Evolutionary conservation across 805 yeast genomes (phyloP).

Genomic region (Candida ficus): DNA sequence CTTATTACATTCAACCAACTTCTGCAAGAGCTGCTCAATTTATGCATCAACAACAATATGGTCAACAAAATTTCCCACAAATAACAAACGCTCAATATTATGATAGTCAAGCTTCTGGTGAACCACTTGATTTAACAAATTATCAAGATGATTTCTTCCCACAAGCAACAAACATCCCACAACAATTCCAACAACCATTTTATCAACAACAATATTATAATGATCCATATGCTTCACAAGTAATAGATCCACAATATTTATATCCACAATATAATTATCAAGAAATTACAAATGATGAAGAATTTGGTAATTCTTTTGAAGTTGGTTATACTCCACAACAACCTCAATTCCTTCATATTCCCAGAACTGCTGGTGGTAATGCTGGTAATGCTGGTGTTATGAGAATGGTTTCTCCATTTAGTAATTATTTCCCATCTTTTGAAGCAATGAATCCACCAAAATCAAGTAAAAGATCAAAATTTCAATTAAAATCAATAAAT

Average conservation of each 20-base stretch:
- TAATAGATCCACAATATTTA: constrained; percentile 1
- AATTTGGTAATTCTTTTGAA: constrained; percentile 10
- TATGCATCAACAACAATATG: neutral
- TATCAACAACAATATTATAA: neutral
- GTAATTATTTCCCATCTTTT: constrained; percentile 23
- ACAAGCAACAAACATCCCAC: neutral
- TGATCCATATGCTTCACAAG: constrained; percentile 7
- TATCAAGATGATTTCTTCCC: constrained; percentile 6
- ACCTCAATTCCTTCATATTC: neutral
- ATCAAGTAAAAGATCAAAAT: constrained; percentile 10
- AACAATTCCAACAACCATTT: neutral
- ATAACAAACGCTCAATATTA: constrained; percentile 26
- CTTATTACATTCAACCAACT: constrained; percentile 1
- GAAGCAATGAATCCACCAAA: constrained; percentile 26
- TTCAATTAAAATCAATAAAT: constrained; percentile 1
- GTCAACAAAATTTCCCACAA: constrained; percentile 9
- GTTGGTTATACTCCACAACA: neutral
- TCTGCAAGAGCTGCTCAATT: constrained; percentile 2
- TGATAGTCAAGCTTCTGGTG: constrained; percentile 17
- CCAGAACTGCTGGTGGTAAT: constrained; percentile 1
- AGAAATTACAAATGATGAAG: constrained; percentile 6
- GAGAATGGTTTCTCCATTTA: constrained; percentile 19
- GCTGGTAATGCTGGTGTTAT: neutral
- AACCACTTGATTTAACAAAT: constrained; percentile 3
- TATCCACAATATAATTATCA: constrained; percentile 5